Conservation (phyloP, 768 basidiomycete genomes). For the Boletellus emodensis region DNA sequence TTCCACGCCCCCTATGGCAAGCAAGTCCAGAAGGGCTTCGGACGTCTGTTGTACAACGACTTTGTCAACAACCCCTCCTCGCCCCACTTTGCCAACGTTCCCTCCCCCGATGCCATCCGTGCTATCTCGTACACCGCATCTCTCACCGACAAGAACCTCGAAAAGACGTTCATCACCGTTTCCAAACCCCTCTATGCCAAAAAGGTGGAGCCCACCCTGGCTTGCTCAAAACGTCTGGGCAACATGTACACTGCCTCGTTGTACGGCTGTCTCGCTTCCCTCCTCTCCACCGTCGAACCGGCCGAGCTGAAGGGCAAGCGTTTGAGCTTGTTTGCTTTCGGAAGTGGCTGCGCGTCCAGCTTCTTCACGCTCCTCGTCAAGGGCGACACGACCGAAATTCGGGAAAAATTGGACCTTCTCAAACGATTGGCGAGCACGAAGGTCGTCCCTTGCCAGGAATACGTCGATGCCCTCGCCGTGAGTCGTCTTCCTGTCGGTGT, state of each 20-base stretch:
- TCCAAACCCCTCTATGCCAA: slow-evolving; percentile 71
- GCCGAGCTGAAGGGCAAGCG: slow-evolving; percentile 74
- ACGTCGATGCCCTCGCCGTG: slow-evolving; percentile 77
- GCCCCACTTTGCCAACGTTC: slow-evolving; percentile 64
- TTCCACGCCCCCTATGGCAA: slow-evolving; percentile 99
- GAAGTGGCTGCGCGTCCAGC: slow-evolving; percentile 89
- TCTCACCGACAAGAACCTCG: slow-evolving; percentile 89
- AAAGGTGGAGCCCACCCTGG: slow-evolving; percentile 79
- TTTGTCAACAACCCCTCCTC: slow-evolving; percentile 75
- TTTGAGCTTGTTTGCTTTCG: slow-evolving; percentile 93
- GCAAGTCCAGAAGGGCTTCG: slow-evolving; percentile 96
- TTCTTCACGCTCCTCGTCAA: slow-evolving; percentile 88
- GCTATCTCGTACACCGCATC: slow-evolving; percentile 65
- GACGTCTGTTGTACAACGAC: slow-evolving; percentile 88
- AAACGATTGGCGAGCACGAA: slow-evolving; percentile 79
- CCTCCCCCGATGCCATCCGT: slow-evolving; percentile 68
- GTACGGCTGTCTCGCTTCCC: slow-evolving; percentile 89
- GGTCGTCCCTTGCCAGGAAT: slow-evolving; percentile 89
- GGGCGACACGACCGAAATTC: slow-evolving; percentile 82
- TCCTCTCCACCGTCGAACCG: slow-evolving; percentile 72
- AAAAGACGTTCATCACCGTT: slow-evolving; percentile 87
- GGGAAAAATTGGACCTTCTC: slow-evolving; percentile 75
- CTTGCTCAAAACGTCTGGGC: slow-evolving; percentile 84
- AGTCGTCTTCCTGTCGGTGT: slow-evolving; percentile 18
- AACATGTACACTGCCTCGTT: slow-evolving; percentile 99